A percentile compares a stretch with the other conserved stretches of the same genome.
Evolutionary conservation across 495 filamentous ascomycete genomes (phyloP).

Genomic region (Podospora comata): DNA sequence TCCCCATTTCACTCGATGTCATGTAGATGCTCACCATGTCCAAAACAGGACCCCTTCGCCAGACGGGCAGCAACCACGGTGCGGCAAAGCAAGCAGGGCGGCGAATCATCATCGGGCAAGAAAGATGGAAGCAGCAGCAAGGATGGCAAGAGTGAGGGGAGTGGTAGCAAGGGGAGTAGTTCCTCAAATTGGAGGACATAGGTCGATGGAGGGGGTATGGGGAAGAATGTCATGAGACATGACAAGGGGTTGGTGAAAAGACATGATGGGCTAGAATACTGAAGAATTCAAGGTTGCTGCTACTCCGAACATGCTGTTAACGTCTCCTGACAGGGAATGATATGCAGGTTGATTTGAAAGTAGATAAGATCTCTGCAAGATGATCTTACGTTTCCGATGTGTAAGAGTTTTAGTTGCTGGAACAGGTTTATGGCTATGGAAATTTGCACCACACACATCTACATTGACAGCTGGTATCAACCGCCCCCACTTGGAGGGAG

Average conservation of each 20-base stretch:
- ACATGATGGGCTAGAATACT: too few species aligned
- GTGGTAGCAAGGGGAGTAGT: not conserved
- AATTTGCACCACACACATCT: not conserved
- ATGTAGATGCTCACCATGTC: slow-evolving; percentile 12
- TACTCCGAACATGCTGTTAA: too few species aligned
- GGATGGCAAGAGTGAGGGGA: slow-evolving; percentile 13
- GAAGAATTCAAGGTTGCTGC: too few species aligned
- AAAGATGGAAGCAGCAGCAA: slow-evolving; percentile 11
- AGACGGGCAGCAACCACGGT: slow-evolving; percentile 45
- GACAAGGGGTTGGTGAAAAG: not conserved
- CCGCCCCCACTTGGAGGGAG: not conserved
- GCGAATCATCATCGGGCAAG: slow-evolving; percentile 4
- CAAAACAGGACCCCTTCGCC: slow-evolving; percentile 42
- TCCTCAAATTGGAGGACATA: slow-evolving; percentile 8
- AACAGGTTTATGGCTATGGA: not conserved
- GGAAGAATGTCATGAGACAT: slow-evolving; percentile 2
- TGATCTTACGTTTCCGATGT: not conserved
- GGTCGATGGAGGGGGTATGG: slow-evolving; percentile 8
- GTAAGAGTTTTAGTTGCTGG: not conserved
- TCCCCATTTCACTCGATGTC: slow-evolving; percentile 4
- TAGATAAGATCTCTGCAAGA: not conserved
- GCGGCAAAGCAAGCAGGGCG: slow-evolving; percentile 33
- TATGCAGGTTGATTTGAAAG: not conserved
- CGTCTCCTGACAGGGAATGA: not conserved
- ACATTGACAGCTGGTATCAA: not conserved